Evolutionary conservation across 768 basidiomycete genomes (phyloP), one percentile per base, ranked within the genome.

Genomic region (Leccinum ochraceum): DNA sequence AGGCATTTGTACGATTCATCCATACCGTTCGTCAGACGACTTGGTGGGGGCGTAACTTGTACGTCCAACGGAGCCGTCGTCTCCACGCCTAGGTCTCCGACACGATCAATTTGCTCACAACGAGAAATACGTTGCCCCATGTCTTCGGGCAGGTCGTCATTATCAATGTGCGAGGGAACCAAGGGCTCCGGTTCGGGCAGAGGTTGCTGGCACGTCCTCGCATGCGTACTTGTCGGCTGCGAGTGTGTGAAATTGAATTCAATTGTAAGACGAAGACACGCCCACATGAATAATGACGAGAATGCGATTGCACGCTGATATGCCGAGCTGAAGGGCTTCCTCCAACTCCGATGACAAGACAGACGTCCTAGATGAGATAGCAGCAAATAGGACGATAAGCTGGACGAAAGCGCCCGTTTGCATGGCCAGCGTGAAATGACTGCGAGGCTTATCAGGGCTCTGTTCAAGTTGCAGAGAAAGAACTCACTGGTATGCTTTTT

Each of bases 361-460:
- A 26, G 74, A 75, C 69, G 90, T 71, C 59, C 90, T 81, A 3
- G 88, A 87, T 49, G 81, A 74, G 42, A 90, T 80, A 13, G 85
- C 88, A 24, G 79, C 76, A 46, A 92, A 77, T 5, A 83, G 76
- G 51, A 94, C 68, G n/a, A 87, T 73, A 16, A 90, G 69, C 62
- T 88, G 87, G 13, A 89, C 76, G 67, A 94, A 94, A 17, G 89
- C 86, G 17, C 87, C 89, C 1, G 84, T 81, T 69, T 88, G 88
- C 79, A 93, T 82, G 36, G 83, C 81, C 26, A 86, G 76, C 30
- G 78, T 74, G 60, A 91, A 85, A 30, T 81, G 81, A 50, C 90
- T 93, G 62, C 8, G 53, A 49, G 36, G 26, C 42, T 17, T 26
- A 26, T 26, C 53, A 20, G 57, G 39, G 14, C 20, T 14, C n/a